Evolutionary conservation across 768 basidiomycete species (phyloP).

Genomic region (Arthromyces matolae): DNA sequence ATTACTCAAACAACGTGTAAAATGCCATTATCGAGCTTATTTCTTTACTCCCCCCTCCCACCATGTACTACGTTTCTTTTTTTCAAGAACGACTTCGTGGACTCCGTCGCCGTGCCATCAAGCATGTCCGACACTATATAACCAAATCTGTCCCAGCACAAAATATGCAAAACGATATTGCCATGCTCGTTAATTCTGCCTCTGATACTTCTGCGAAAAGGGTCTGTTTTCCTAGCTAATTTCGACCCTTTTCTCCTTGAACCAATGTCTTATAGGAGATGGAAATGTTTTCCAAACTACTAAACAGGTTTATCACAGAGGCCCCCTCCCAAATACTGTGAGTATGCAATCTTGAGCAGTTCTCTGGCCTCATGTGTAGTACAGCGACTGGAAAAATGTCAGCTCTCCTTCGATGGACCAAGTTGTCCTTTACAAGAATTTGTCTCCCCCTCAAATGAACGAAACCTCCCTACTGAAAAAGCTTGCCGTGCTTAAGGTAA

Average conservation of each 20-base stretch:
- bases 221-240: conserved; percentile 32
- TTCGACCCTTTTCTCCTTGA: background rate
- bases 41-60: conserved; percentile 15
- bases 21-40: background rate
- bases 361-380: background rate
- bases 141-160: conserved; percentile 54
- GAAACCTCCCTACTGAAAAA: conserved; percentile 42
- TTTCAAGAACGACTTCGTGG: conserved; percentile 36
- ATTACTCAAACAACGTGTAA: conserved; percentile 8
- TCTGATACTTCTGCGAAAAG: conserved; percentile 54
- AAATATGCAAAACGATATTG: conserved; percentile 66
- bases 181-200: conserved; percentile 59
- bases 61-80: conserved; percentile 36
- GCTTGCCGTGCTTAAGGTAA: conserved; percentile 57
- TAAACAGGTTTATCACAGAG: conserved; percentile 74
- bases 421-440: conserved; percentile 62
- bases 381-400: conserved; percentile 18
- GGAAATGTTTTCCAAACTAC: conserved; percentile 80
- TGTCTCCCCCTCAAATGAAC: conserved; percentile 48
- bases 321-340: conserved; percentile 69
- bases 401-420: conserved; percentile 47
- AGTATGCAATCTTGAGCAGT: conserved; percentile 20
- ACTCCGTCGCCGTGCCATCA: conserved; percentile 29
- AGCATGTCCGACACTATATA: conserved; percentile 37
- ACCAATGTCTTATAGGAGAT: conserved; percentile 48